Conservation (phyloP, 1,139 yeast species). For the Pichia cactophila region DNA sequence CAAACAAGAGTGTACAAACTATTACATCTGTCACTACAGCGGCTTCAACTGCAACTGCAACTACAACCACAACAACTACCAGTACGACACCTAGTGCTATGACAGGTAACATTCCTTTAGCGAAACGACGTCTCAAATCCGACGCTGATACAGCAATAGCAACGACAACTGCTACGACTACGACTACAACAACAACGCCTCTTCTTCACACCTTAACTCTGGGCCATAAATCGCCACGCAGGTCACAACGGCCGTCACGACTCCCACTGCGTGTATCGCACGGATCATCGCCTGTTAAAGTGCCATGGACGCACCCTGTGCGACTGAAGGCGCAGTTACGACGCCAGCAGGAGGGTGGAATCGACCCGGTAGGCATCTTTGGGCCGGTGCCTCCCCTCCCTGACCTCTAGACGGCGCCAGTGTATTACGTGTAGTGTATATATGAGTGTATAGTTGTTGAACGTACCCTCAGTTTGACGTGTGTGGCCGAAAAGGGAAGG, state of each 20-base stretch:
- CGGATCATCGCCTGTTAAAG: background rate
- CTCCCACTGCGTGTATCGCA: background rate
- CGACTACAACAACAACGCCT: background rate
- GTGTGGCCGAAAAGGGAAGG: conserved; percentile 8
- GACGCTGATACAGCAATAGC: background rate
- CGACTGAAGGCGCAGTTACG: background rate
- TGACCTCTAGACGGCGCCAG: background rate
- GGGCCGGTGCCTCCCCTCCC: background rate
- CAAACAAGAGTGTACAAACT: background rate
- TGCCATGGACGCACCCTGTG: conserved; percentile 1
- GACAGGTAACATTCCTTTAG: background rate
- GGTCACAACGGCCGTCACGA: background rate
- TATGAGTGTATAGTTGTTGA: no score
- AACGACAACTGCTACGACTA: background rate
- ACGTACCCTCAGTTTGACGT: conserved; percentile 4
- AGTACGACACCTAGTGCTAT: background rate
- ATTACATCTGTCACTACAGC: background rate
- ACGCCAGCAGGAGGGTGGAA: background rate
- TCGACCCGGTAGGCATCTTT: background rate
- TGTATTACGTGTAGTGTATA: background rate
- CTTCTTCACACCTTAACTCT: background rate
- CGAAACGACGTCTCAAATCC: background rate
- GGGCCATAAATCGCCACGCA: background rate
- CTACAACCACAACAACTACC: no score
- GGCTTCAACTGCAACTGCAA: background rate